These are phyloP conservation scores for Graphilbum sp. DNA, from an alignment of 2,329 filamentous ascomycete species.

Conservation along the genomic window DNA sequence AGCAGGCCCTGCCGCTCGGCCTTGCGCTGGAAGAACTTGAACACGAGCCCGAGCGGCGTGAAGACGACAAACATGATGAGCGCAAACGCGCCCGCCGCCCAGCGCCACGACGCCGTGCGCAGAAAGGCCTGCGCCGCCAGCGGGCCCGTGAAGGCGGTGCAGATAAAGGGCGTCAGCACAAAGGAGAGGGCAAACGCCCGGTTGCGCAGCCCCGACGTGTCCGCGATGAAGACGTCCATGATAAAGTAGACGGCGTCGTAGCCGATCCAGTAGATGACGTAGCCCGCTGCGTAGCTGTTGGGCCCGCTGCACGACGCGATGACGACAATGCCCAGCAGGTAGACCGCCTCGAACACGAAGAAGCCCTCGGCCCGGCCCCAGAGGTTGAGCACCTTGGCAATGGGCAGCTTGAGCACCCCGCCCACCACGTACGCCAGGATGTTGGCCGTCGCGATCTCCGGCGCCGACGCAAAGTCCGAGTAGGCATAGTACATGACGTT, in stretches of 20 bases:
- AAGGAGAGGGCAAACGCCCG: conserved; percentile 48
- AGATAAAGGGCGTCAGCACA: conserved; percentile 47
- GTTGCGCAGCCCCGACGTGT: conserved; percentile 49
- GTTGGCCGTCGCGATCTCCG: conserved; percentile 32
- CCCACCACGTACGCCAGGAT: conserved; percentile 37
- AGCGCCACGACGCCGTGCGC: conserved; percentile 41
- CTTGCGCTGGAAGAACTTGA: conserved; percentile 43
- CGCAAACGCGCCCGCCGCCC: conserved; percentile 50
- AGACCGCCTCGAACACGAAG: conserved; percentile 32
- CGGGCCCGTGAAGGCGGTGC: conserved; percentile 48
- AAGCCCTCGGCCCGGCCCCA: conserved; percentile 52
- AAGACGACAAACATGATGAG: conserved; percentile 46
- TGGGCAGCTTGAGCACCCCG: conserved; percentile 46
- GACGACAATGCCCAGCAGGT: conserved; percentile 39
- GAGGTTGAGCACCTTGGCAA: conserved; percentile 51
- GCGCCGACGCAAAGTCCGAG: conserved; percentile 34
- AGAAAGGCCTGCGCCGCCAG: conserved; percentile 37
- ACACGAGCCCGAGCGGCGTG: conserved; percentile 36
- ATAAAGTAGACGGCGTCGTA: conserved; percentile 24
- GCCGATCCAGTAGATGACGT: conserved; percentile 52
- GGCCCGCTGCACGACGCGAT: conserved; percentile 48
- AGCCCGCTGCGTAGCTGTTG: conserved; percentile 43
- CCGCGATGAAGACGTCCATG: conserved; percentile 45
- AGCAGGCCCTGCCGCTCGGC: conserved; percentile 38
- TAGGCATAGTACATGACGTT: conserved; percentile 31